Base-by-base conservation (phyloP, 768 basidiomycete species). In the Postia placenta region DNA sequence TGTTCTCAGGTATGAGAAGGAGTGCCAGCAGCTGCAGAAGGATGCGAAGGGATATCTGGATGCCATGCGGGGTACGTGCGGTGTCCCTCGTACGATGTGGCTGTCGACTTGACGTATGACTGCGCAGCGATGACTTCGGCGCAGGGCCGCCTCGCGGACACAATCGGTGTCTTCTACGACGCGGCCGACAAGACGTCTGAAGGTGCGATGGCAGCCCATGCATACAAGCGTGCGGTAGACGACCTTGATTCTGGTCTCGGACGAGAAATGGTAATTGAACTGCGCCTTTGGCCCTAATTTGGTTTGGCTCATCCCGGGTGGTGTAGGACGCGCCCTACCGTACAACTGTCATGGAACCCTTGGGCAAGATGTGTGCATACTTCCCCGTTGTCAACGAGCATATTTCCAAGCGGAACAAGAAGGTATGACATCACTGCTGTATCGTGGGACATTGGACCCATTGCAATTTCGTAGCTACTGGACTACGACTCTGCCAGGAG, bases 321-420 rank as follows among this genome's bases (percentile, higher is more conserved):
- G 5, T 26, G 11, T 56, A 97, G 93, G 96, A 99, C 53, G 82
- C 80, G 1, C 95, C 96, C 3, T 99, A 88, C 69, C 82, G 96
- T 25, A 92, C 92, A 23, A 92, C 95, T 20, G 85, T 98, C 43
- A 83, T 94, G 48, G 96, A 98, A 61, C 96, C 96, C 2, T 73
- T 97, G 3, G 93, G 94, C 2, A 96, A 94, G 72, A 91, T 99
- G 83, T 92, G 90, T 63, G 86, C 89, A 0, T 96, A 96, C 67
- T 95, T 92, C 69, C 91, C 92, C 2, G 70, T 90, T 26, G 83
- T 97, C 65, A 96, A 96, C 63, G 91, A 94, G 50, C 90, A 94
- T 49, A 92, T 99, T 54, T 52, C 79, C 45, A 99, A 99, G 69
- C 81, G 96, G 46, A 89, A 95, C 70, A 95, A 99, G 75, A 99